Evolutionary conservation across 1,139 yeast species (phyloP).

Genomic region (Hanseniaspora gamundiae): DNA sequence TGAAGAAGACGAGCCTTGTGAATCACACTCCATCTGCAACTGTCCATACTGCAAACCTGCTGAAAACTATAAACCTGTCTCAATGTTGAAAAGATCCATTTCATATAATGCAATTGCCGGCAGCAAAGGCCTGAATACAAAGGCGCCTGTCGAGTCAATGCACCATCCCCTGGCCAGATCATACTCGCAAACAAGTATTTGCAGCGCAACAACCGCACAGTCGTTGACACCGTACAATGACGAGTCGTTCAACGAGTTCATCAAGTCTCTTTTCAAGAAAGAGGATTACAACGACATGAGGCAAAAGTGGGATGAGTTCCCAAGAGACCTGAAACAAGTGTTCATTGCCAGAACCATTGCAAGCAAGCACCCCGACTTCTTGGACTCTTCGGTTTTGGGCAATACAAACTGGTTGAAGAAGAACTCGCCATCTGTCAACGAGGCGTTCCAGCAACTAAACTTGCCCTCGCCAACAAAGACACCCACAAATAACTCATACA

Average conservation of each 20-base stretch:
- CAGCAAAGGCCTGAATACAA: neutral
- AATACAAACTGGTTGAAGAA: neutral
- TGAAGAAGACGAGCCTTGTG: constrained; percentile 1
- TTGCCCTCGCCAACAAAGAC: neutral
- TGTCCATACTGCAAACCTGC: neutral
- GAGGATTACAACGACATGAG: neutral
- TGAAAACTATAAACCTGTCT: neutral
- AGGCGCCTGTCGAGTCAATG: neutral
- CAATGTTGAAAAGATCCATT: neutral
- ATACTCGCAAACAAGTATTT: constrained; percentile 1
- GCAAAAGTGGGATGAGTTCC: neutral
- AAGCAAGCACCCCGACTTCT: neutral
- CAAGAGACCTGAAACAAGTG: neutral
- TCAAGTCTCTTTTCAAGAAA: neutral
- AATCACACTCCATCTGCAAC: neutral
- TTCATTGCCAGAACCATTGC: neutral
- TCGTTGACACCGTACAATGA: neutral
- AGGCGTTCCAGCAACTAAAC: neutral
- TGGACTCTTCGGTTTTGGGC: neutral
- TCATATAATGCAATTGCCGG: neutral
- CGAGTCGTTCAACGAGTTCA: constrained; percentile 1
- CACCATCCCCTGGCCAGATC: neutral
- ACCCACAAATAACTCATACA: neutral
- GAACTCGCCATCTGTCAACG: neutral
- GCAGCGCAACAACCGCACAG: neutral